phyloP scores from a whole-genome alignment of 192 early-diverging fungal species.

The Mortierella claussenii region DNA sequence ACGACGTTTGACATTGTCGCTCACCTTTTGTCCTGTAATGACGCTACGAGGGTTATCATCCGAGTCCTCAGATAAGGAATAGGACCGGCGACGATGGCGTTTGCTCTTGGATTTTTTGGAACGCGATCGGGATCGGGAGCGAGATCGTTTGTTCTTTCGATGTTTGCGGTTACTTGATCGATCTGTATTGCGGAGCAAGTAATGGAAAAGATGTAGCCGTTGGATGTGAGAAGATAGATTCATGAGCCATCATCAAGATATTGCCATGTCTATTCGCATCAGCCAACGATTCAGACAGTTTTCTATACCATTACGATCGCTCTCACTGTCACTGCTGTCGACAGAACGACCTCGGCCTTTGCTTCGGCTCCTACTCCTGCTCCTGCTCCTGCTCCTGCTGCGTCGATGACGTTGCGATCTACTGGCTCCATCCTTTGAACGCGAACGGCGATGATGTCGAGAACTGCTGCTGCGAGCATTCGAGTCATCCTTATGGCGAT shows the following conservation, averaged over 20 bases:
- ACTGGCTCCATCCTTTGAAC: neutral
- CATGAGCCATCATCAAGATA: too few relatives aligned
- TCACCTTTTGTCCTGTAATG: conserved; percentile 44
- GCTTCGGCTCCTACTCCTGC: conserved; percentile 14
- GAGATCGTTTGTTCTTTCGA: conserved; percentile 26
- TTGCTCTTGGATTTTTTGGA: conserved; percentile 39
- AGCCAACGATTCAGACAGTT: too few relatives aligned
- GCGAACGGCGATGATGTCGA: conserved; percentile 3
- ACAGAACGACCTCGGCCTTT: conserved; percentile 26
- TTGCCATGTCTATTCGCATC: too few relatives aligned
- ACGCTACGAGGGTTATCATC: conserved; percentile 33
- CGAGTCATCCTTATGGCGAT: conserved; percentile 12
- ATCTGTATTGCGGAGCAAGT: neutral
- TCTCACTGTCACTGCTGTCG: conserved; percentile 7
- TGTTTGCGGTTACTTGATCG: conserved; percentile 23
- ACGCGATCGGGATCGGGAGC: conserved; percentile 21
- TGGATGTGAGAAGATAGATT: neutral
- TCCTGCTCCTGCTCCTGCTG: conserved; percentile 12
- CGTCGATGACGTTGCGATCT: conserved; percentile 11
- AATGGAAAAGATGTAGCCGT: neutral
- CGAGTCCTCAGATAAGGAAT: conserved; percentile 31
- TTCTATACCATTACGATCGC: conserved; percentile 2
- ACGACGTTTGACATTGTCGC: too few relatives aligned
- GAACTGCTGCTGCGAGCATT: conserved; percentile 6
- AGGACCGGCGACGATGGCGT: conserved; percentile 33